Evolutionary conservation across 352 stramenopile species (phyloP).

Genomic region (Vaucheria bursata): DNA sequence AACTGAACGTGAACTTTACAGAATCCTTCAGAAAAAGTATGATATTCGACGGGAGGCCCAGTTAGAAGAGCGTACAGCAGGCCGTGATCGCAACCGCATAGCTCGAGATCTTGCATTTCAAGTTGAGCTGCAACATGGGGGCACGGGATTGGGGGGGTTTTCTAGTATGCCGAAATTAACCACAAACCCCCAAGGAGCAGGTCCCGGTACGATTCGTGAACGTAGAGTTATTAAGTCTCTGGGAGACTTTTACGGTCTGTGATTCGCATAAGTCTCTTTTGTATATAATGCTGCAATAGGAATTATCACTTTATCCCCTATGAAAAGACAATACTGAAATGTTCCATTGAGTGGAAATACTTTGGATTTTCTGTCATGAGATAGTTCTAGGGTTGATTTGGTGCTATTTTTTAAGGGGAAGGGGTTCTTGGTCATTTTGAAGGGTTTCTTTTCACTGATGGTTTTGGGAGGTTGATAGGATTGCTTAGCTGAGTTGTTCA

Average conservation of each 20-base stretch:
- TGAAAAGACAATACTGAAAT: too few species aligned
- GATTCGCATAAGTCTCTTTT: too few species aligned
- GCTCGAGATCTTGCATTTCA: background rate
- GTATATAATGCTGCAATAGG: too few species aligned
- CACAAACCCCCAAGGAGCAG: background rate
- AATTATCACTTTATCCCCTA: too few species aligned
- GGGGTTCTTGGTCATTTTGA: too few species aligned
- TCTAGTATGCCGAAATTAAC: background rate
- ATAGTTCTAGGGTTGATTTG: too few species aligned
- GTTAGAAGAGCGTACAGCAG: background rate
- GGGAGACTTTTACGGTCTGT: constrained; percentile 1
- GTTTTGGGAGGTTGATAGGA: too few species aligned
- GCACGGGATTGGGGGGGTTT: background rate
- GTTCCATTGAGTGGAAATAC: too few species aligned
- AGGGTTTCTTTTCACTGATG: too few species aligned
- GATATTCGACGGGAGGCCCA: background rate
- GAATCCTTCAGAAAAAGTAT: constrained; percentile 9
- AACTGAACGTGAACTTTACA: constrained; percentile 2
- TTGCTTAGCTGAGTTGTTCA: too few species aligned
- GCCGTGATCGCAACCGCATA: background rate
- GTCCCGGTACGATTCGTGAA: background rate
- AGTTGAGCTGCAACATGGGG: background rate
- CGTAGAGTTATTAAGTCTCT: background rate
- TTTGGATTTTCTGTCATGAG: too few species aligned
- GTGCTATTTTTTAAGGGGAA: too few species aligned